A percentile compares a stretch with the other conserved stretches of the same genome.
phyloP scores from a whole-genome alignment of 2,329 filamentous ascomycete genomes.

The Juglanconis oblonga region DNA sequence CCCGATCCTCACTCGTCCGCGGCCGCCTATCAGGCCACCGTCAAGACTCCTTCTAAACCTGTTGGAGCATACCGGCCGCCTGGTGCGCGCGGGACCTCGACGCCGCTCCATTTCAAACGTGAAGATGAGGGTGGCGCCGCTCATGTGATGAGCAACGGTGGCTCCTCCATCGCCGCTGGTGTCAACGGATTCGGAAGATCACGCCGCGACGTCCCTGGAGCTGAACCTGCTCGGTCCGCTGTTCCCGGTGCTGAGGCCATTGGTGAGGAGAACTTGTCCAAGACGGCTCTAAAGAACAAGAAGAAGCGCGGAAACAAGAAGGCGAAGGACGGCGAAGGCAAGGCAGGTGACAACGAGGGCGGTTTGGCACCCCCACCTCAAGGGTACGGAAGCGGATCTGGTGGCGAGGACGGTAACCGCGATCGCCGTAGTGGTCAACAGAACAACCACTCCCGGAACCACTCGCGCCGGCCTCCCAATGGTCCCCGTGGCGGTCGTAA shows the following conservation, averaged over 20 bases:
- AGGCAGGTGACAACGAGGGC: conserved; percentile 42
- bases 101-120: conserved; percentile 92
- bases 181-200: conserved; percentile 74
- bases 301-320: conserved; percentile 96
- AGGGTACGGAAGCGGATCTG: conserved; percentile 38
- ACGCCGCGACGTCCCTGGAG: conserved; percentile 81
- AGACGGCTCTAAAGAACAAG: conserved; percentile 91
- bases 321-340: conserved; percentile 72
- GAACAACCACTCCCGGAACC: conserved; percentile 44
- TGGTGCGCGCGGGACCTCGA: conserved; percentile 82
- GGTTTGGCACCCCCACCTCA: conserved; percentile 47
- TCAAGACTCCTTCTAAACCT: conserved; percentile 94
- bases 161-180: conserved; percentile 57
- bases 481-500: conserved; percentile 45
- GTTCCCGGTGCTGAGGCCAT: conserved; percentile 47
- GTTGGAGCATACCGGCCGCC: conserved; percentile 96
- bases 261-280: conserved; percentile 74
- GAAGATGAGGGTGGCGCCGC: conserved; percentile 93
- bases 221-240: conserved; percentile 63
- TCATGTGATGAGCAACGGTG: conserved; percentile 75
- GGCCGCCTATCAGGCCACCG: conserved; percentile 73
- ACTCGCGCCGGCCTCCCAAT: conserved; percentile 49
- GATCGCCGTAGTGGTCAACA: conserved; percentile 55
- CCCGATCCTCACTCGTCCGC: conserved; percentile 83
- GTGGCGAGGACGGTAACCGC: conserved; percentile 59